Evolutionary conservation across 1,284 basidiomycete genomes (phyloP).

Genomic region (Clitocybe nebularis): DNA sequence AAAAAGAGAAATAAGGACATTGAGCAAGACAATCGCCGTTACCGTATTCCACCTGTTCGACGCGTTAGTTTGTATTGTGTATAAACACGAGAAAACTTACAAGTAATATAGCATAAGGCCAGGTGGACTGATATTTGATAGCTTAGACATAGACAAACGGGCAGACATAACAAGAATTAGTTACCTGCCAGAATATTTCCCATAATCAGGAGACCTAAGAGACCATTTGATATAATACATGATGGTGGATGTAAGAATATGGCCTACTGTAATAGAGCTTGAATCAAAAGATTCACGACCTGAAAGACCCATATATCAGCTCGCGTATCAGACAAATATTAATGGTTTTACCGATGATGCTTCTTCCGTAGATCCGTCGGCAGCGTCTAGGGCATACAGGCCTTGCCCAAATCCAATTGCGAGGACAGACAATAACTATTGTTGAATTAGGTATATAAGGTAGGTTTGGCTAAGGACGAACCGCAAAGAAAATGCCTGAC

Average conservation of each 20-base stretch:
- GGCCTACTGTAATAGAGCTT: conserved; percentile 74
- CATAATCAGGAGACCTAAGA: conserved; percentile 76
- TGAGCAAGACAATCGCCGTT: conserved; percentile 86
- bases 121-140: too few relatives aligned
- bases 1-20: conserved; percentile 93
- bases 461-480: conserved; percentile 28
- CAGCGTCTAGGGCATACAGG: conserved; percentile 86
- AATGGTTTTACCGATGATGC: conserved; percentile 36
- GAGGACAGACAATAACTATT: conserved; percentile 73
- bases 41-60: conserved; percentile 81
- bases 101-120: conserved; percentile 81
- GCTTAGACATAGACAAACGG: too few relatives aligned
- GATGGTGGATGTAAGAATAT: neutral
- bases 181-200: conserved; percentile 54
- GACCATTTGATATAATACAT: neutral
- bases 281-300: conserved; percentile 75
- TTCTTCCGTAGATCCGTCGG: conserved; percentile 73
- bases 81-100: conserved; percentile 46
- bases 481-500: conserved; percentile 89
- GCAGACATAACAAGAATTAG: too few relatives aligned
- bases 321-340: neutral
- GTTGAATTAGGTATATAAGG: conserved; percentile 5
- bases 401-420: conserved; percentile 84
- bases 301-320: conserved; percentile 21
- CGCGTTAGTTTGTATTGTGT: too few relatives aligned